Evolutionary conservation across 208 protist genomes (phyloP).

Genomic region (Acanthamoeba healyi): DNA sequence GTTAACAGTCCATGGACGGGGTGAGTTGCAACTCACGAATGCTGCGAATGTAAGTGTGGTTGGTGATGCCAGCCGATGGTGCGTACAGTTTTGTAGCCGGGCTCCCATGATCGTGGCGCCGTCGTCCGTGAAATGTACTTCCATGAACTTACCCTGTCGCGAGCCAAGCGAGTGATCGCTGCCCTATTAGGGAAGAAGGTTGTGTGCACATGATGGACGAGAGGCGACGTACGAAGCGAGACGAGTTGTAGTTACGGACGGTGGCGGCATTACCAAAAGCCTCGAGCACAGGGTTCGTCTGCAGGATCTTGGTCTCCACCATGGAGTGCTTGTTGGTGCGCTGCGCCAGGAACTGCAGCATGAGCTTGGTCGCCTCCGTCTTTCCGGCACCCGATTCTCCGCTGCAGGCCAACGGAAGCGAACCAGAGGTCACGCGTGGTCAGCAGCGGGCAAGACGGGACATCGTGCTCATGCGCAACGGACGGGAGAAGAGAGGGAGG

Average conservation of each 20-base stretch:
- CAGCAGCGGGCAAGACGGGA: not conserved
- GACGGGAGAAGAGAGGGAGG: not conserved
- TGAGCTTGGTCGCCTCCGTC: constrained; percentile 88
- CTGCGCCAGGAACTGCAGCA: constrained; percentile 68
- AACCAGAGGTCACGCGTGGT: constrained; percentile 45
- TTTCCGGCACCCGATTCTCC: constrained; percentile 90
- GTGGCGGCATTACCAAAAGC: constrained; percentile 88
- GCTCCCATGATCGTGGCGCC: constrained; percentile 81
- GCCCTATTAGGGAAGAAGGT: constrained; percentile 75
- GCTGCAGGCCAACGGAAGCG: too few relatives aligned
- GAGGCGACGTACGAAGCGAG: constrained; percentile 85
- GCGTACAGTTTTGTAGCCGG: constrained; percentile 79
- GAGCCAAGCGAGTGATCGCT: constrained; percentile 73
- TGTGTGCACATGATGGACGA: not conserved
- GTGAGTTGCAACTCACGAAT: not conserved
- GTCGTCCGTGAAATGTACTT: constrained; percentile 82
- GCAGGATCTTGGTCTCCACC: constrained; percentile 85
- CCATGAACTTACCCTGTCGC: constrained; percentile 85
- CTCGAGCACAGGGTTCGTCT: constrained; percentile 86
- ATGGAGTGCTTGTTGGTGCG: constrained; percentile 77
- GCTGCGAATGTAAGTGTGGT: not conserved
- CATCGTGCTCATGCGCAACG: not conserved
- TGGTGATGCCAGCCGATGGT: not conserved
- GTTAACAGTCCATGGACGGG: constrained; percentile 22
- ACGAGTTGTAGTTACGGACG: constrained; percentile 89